Base-by-base conservation (phyloP, 2,329 filamentous ascomycete genomes). In the Hypoxylon sp. region DNA sequence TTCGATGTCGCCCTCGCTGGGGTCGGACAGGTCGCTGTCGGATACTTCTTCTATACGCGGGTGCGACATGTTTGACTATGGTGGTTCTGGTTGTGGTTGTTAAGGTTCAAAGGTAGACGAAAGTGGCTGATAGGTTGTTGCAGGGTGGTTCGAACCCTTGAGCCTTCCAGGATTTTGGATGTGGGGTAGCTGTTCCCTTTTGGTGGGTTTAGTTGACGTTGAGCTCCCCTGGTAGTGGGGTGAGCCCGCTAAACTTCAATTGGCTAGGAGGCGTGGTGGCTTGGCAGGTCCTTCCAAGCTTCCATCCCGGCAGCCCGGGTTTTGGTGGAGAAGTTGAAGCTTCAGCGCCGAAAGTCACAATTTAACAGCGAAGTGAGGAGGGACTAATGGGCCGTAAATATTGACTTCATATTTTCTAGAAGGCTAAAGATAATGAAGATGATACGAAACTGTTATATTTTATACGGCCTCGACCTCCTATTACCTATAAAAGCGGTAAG, bases 21-120 rank as follows among this genome's bases (percentile, higher is more conserved):
- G 93, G 81, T 98, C 95, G 12, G 91, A 93, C 71, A 84, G 81
- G 64, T 87, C 89, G 71, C 85, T 84, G 80, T 93, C 91, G 64
- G 90, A 93, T 68, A 97, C 90, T 80, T 98, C 96, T 85, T 99
- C 96, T 79, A 98, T 90, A 66, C 91, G 90, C 64, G 94, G 89
- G 82, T 96, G 90, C 45, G 93, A 92, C 93, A 96, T 96, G 11
- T 58, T 70, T n/a, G n/a, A n/a, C n/a, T n/a, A n/a, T n/a, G 63
- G 38, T n/a, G 40, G 26, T 22, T 54, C 42, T 42, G 33, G 51
- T 38, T 32, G 16, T 20, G 30, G 20, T 32, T 38, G 44, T 32
- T 12, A 33, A 33, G 1, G 11, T 33, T 12, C 12, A 33, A 12
- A 33, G 12, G 30, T 33, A 33, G 2, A 33, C 3, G 30, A 50